Conservation (phyloP, 2,329 filamentous ascomycete species). For the Aspergillus sp. region DNA sequence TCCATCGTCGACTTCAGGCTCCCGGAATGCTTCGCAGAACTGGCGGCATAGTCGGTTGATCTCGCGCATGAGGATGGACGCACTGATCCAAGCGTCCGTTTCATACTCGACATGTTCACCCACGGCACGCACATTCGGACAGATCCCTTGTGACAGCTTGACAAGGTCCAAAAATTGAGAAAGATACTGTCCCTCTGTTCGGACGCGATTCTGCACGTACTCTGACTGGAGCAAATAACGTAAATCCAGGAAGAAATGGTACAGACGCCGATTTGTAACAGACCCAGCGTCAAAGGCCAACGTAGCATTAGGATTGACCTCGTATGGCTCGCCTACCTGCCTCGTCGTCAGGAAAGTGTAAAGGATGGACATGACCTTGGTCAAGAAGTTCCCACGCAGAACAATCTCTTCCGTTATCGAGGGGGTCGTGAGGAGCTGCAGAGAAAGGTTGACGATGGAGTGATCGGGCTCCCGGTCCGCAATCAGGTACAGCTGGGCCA, state of each 20-base stretch:
- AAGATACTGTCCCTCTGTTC: slow-evolving; percentile 76
- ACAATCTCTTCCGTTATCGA: slow-evolving; percentile 96
- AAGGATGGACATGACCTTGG: slow-evolving; percentile 87
- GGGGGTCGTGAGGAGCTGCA: slow-evolving; percentile 93
- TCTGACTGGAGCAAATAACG: slow-evolving; percentile 83
- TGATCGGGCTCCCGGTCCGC: slow-evolving; percentile 95
- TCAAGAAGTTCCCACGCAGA: slow-evolving; percentile 89
- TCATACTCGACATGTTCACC: slow-evolving; percentile 98
- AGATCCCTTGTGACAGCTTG: slow-evolving; percentile 94
- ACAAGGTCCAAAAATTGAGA: slow-evolving; percentile 92
- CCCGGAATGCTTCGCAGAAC: slow-evolving; percentile 76
- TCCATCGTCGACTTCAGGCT: slow-evolving; percentile 56
- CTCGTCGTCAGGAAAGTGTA: slow-evolving; percentile 95
- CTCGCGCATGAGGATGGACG: slow-evolving; percentile 85
- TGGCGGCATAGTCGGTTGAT: slow-evolving; percentile 88
- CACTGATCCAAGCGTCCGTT: slow-evolving; percentile 95
- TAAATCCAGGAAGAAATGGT: slow-evolving; percentile 94
- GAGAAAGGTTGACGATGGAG: slow-evolving; percentile 93
- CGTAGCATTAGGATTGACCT: slow-evolving; percentile 76
- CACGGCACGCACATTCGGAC: slow-evolving; percentile 82
- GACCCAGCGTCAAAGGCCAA: slow-evolving; percentile 90
- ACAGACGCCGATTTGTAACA: slow-evolving; percentile 89
- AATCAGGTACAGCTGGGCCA: slow-evolving; percentile 91
- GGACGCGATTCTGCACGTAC: slow-evolving; percentile 76
- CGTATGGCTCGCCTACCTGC: slow-evolving; percentile 88